Evolutionary conservation across 2,329 filamentous ascomycete species (phyloP), one percentile per base, ranked within the genome.

Genomic region (Cadophora malorum): DNA sequence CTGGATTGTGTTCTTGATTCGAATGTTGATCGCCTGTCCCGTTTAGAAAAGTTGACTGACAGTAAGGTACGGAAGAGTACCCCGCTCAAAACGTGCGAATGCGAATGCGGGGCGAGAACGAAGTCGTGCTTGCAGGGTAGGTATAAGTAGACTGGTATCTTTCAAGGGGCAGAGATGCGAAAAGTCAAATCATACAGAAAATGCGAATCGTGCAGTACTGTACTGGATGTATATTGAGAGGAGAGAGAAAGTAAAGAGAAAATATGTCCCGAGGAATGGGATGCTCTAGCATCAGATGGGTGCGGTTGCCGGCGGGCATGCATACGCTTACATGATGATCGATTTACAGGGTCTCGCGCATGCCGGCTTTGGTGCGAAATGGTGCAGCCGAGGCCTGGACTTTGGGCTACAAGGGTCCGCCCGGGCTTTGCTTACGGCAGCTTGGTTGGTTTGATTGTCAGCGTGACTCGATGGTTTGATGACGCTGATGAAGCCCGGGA

Each of bases 71-170:
- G 21, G 23, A 59, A 62, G 56, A 63, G 67, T 55, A 63, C 70
- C 70, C 70, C 70, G 67, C 70, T 69, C 53, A 45, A 64, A 60
- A 49, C 65, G 62, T 58, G 63, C 64, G 58, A 50, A 63, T 59
- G 49, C 50, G 60, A 65, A 21, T 67, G 64, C 49, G 28, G 38
- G 61, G 21, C 56, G 35, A 53, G 58, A 56, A 23, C 28, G 60
- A 63, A 56, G 66, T 64, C 55, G 35, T 23, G 31, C 14, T 59
- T 23, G 45, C 45, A 49, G 45, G 45, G 45, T 45, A 49, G 19
- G 6, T 49, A 49, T 21, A 7, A 10, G 4, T 47, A 28, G 45
- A 28, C 28, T 28, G 4, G 33, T 19, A 10, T 21, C 25, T 16
- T 50, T 14, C 10, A 47, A n/a, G 6, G 14, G 7, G 7, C 25